These are phyloP conservation scores for Talaromyces sp. DNA, from an alignment of 2,329 filamentous ascomycete genomes.

Conservation along the genomic window DNA sequence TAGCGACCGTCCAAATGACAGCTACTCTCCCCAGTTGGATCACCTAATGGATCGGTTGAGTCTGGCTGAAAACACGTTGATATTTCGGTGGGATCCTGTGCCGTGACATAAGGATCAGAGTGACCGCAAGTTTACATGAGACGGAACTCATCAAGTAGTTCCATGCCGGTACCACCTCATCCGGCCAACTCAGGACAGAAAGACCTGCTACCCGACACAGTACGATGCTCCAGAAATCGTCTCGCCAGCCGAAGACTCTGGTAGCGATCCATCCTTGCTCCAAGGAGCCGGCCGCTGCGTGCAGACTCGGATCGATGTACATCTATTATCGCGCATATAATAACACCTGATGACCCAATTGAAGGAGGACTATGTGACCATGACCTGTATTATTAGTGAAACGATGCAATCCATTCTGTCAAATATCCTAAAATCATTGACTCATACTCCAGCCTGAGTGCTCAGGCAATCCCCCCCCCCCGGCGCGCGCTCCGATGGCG, in stretches of 20 bases:
- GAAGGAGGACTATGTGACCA: not conserved
- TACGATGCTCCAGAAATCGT: not conserved
- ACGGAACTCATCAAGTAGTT: not conserved
- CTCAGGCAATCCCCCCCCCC: constrained; percentile 10
- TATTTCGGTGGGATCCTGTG: not conserved
- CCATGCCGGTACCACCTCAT: not conserved
- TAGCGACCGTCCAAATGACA: constrained; percentile 20
- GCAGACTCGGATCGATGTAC: not conserved
- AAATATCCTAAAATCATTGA: not conserved
- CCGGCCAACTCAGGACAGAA: not conserved
- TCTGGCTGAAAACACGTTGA: constrained; percentile 20
- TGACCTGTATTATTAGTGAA: not conserved
- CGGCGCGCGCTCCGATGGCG: constrained; percentile 20
- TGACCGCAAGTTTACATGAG: not conserved
- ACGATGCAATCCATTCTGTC: not conserved
- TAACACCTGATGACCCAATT: not conserved
- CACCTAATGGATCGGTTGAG: constrained; percentile 29
- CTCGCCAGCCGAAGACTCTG: not conserved
- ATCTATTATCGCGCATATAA: not conserved
- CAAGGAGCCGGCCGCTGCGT: not conserved
- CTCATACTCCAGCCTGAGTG: not conserved
- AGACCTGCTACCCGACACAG: not conserved
- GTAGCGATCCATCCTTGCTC: not conserved
- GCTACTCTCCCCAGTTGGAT: constrained; percentile 26
- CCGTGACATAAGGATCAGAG: not conserved